A percentile compares a stretch with the other conserved stretches of the same genome.
These are phyloP conservation scores for Nicotiana knightiana DNA, from an alignment of 257 asterid genomes.

Conservation along the genomic window DNA sequence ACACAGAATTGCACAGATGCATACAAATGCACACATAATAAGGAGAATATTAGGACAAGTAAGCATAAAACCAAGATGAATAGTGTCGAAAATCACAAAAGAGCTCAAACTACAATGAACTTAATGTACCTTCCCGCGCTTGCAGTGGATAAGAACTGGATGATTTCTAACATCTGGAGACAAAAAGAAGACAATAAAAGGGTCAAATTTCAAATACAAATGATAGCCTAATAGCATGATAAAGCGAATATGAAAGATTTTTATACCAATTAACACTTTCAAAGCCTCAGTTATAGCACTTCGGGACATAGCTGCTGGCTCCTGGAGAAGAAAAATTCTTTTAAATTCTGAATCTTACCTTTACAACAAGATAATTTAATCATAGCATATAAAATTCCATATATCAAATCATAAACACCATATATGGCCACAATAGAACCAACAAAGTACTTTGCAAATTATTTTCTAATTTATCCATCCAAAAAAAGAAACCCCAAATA, in stretches of 20 bases:
- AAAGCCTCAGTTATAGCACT: constrained; percentile 32
- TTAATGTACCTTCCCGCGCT: constrained; percentile 35
- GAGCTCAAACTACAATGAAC: too few relatives aligned
- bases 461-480: background rate
- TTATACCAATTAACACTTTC: constrained; percentile 32
- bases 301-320: constrained; percentile 24
- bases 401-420: background rate
- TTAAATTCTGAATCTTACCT: background rate
- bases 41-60: background rate
- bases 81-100: too few relatives aligned
- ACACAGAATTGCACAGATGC: background rate
- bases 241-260: background rate
- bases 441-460: background rate
- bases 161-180: constrained; percentile 39
- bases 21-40: background rate
- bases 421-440: background rate
- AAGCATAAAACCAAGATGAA: background rate
- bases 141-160: constrained; percentile 40
- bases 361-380: background rate
- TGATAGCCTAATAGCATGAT: background rate
- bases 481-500: too few relatives aligned
- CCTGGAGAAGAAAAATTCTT: constrained; percentile 20
- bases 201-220: background rate
- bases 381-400: background rate
- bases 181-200: background rate